phyloP scores from a whole-genome alignment of 139 green algal genomes.

The Chlamydomonas schloesseri region DNA sequence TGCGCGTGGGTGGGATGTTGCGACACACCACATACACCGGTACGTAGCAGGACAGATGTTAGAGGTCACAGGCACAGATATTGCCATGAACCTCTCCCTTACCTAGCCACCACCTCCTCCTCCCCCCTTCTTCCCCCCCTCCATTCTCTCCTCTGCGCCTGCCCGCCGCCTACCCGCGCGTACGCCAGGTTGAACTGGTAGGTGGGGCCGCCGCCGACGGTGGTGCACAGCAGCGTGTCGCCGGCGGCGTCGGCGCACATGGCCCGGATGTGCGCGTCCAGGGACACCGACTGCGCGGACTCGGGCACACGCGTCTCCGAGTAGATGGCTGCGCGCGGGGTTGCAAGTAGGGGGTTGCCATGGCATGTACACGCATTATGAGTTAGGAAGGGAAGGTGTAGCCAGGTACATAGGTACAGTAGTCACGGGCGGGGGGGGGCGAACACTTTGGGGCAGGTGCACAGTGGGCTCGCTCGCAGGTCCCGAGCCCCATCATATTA shows the following conservation, averaged over 20 bases:
- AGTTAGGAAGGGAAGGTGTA: too few species aligned
- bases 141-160: neutral
- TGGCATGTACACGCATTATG: too few species aligned
- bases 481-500: too few species aligned
- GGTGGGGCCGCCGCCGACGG: slow-evolving; percentile 12
- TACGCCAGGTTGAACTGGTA: slow-evolving; percentile 36
- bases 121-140: neutral
- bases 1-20: too few species aligned
- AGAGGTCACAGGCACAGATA: too few species aligned
- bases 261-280: slow-evolving; percentile 26
- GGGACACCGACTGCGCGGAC: neutral
- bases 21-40: too few species aligned
- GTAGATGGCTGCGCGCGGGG: slow-evolving; percentile 23
- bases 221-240: slow-evolving; percentile 36
- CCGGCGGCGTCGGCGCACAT: slow-evolving; percentile 3
- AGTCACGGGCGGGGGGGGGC: neutral
- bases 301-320: slow-evolving; percentile 30
- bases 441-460: too few species aligned
- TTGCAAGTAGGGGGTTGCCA: neutral
- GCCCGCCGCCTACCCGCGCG: neutral
- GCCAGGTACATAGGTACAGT: too few species aligned
- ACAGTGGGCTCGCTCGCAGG: too few species aligned
- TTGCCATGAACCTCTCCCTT: too few species aligned
- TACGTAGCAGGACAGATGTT: too few species aligned
- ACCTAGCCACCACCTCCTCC: too few species aligned